Percentiles rank a stretch among this genome's conserved stretches.
These are phyloP conservation scores for Beauveria australis DNA, from an alignment of 2,329 filamentous ascomycete genomes.

Conservation along the genomic window DNA sequence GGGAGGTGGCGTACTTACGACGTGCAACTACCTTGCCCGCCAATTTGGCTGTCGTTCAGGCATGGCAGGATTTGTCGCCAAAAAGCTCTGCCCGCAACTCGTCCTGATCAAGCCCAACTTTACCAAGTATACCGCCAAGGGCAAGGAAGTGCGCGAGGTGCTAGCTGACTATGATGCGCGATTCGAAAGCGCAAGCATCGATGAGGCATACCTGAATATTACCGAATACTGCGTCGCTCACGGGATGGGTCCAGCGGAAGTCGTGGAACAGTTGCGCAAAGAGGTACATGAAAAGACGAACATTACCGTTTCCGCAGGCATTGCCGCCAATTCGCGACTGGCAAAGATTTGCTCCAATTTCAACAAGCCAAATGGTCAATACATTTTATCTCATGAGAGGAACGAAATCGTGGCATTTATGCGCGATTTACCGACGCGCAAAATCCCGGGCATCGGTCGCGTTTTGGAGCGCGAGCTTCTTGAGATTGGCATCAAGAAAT, in stretches of 20 bases:
- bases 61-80: conserved; percentile 94
- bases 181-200: conserved; percentile 90
- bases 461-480: conserved; percentile 88
- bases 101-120: conserved; percentile 80
- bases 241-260: conserved; percentile 60
- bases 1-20: conserved; percentile 58
- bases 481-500: conserved; percentile 79
- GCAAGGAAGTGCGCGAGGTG: conserved; percentile 74
- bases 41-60: conserved; percentile 87
- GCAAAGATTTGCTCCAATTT: conserved; percentile 94
- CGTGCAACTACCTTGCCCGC: conserved; percentile 79
- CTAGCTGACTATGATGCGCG: conserved; percentile 80
- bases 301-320: conserved; percentile 88
- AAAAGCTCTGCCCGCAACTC: conserved; percentile 83
- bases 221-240: conserved; percentile 74
- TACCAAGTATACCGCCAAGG: conserved; percentile 84
- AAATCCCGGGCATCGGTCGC: conserved; percentile 90
- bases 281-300: conserved; percentile 69
- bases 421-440: conserved; percentile 71
- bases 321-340: conserved; percentile 85
- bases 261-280: conserved; percentile 66
- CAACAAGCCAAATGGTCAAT: conserved; percentile 96
- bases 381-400: conserved; percentile 63
- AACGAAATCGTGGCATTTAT: conserved; percentile 77
- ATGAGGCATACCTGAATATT: conserved; percentile 94